Evolutionary conservation across 768 basidiomycete genomes (phyloP).

Genomic region (Gyrodon lividus): DNA sequence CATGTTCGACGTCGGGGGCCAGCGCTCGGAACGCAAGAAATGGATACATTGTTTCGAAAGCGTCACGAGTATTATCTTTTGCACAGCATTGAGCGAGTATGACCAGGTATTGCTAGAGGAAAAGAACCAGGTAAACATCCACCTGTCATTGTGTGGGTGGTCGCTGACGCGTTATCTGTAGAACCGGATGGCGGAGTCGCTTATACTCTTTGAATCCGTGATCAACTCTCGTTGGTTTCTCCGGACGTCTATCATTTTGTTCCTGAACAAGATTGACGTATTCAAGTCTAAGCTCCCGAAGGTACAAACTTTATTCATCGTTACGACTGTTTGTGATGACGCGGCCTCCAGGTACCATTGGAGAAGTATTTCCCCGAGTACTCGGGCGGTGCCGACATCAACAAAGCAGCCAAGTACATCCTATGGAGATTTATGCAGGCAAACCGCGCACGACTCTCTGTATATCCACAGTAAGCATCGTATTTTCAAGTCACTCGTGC

Average conservation of each 20-base stretch:
- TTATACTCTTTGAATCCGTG: conserved; percentile 73
- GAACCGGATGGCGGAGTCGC: conserved; percentile 77
- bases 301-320: conserved; percentile 10
- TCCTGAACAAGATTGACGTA: conserved; percentile 72
- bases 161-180: conserved; percentile 18
- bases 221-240: conserved; percentile 82
- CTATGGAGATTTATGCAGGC: conserved; percentile 95
- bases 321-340: not conserved
- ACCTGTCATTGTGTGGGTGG: not conserved
- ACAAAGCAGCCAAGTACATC: conserved; percentile 93
- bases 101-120: conserved; percentile 73
- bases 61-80: conserved; percentile 80
- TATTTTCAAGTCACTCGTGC: not conserved
- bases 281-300: conserved; percentile 74
- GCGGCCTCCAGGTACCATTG: conserved; percentile 54
- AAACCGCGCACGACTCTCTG: conserved; percentile 77
- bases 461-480: conserved; percentile 81
- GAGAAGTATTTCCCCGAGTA: conserved; percentile 85
- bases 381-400: conserved; percentile 84
- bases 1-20: conserved; percentile 82
- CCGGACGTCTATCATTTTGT: conserved; percentile 62
- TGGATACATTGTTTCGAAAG: conserved; percentile 81
- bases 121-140: conserved; percentile 28
- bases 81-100: conserved; percentile 73
- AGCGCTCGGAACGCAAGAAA: conserved; percentile 78